These are phyloP conservation scores for Exophiala aquamarina DNA, from an alignment of 2,329 filamentous ascomycete species.

Conservation along the genomic window DNA sequence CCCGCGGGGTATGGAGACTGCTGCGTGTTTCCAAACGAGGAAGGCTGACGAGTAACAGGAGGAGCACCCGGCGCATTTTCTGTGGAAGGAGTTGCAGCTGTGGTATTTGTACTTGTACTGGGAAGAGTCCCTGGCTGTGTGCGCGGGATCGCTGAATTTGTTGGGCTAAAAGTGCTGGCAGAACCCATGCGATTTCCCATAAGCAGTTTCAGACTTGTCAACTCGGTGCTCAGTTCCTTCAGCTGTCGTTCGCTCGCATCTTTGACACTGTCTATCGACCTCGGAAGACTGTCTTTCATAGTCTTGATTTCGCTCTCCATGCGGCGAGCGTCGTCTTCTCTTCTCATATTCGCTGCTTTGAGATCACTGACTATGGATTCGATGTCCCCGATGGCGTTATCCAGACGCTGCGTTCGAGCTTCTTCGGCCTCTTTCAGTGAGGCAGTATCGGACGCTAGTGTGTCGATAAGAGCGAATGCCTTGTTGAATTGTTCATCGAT, in stretches of 20 bases:
- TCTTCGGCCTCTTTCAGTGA: slow-evolving; percentile 84
- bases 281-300: slow-evolving; percentile 82
- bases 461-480: slow-evolving; percentile 87
- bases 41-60: slow-evolving; percentile 13
- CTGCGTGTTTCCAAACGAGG: slow-evolving; percentile 13
- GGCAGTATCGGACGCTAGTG: slow-evolving; percentile 86
- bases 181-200: slow-evolving; percentile 63
- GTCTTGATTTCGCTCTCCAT: slow-evolving; percentile 82
- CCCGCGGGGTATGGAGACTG: slow-evolving; percentile 7
- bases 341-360: slow-evolving; percentile 74
- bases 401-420: slow-evolving; percentile 77
- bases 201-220: slow-evolving; percentile 89
- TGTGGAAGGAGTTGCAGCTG: slow-evolving; percentile 12
- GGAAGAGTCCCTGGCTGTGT: slow-evolving; percentile 30
- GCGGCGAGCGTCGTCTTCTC: slow-evolving; percentile 84
- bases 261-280: slow-evolving; percentile 84
- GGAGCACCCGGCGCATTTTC: slow-evolving; percentile 8
- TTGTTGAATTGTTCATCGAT: slow-evolving; percentile 94
- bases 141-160: slow-evolving; percentile 33
- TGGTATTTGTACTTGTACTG: slow-evolving; percentile 31
- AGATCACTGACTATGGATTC: slow-evolving; percentile 79
- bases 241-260: slow-evolving; percentile 77
- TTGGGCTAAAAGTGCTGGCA: slow-evolving; percentile 26
- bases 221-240: slow-evolving; percentile 79
- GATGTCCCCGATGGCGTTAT: slow-evolving; percentile 77